These are phyloP conservation scores for Kalaharituber pfeilii DNA, from an alignment of 2,329 filamentous ascomycete genomes.

Conservation along the genomic window DNA sequence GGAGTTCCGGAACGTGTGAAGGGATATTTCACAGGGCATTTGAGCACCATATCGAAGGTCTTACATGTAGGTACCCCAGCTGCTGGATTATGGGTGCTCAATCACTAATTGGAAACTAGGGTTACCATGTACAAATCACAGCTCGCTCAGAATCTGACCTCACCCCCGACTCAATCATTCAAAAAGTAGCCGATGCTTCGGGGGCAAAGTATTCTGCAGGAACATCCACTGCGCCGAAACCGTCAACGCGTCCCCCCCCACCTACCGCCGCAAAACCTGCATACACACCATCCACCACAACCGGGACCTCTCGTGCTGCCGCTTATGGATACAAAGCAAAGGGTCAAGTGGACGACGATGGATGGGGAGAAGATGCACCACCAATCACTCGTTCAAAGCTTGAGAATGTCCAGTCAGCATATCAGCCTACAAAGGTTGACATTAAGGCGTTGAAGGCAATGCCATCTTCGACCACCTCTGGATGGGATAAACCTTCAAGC, in stretches of 20 bases:
- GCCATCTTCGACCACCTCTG: constrained; percentile 38
- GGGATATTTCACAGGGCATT: constrained; percentile 93
- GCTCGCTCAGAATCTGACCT: constrained; percentile 82
- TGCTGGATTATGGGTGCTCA: neutral
- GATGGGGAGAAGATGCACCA: constrained; percentile 92
- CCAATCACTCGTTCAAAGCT: constrained; percentile 69
- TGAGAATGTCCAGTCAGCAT: constrained; percentile 81
- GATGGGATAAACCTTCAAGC: constrained; percentile 30
- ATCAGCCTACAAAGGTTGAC: constrained; percentile 90
- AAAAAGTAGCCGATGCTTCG: constrained; percentile 87
- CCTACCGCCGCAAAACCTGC: constrained; percentile 63
- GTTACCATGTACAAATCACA: constrained; percentile 95
- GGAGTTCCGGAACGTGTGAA: constrained; percentile 97
- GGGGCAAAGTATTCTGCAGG: constrained; percentile 80
- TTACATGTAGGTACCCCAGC: constrained; percentile 48
- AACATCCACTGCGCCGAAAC: constrained; percentile 33
- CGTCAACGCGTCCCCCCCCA: constrained; percentile 39
- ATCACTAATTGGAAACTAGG: constrained; percentile 30
- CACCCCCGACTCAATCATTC: constrained; percentile 69
- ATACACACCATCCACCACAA: constrained; percentile 59
- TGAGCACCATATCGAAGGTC: constrained; percentile 74
- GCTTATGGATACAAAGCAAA: constrained; percentile 24
- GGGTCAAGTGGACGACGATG: constrained; percentile 56
- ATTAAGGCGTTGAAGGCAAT: constrained; percentile 68
- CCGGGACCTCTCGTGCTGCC: constrained; percentile 27